phyloP scores from a whole-genome alignment of 2,329 filamentous ascomycete genomes.

The Diaporthe sp. region DNA sequence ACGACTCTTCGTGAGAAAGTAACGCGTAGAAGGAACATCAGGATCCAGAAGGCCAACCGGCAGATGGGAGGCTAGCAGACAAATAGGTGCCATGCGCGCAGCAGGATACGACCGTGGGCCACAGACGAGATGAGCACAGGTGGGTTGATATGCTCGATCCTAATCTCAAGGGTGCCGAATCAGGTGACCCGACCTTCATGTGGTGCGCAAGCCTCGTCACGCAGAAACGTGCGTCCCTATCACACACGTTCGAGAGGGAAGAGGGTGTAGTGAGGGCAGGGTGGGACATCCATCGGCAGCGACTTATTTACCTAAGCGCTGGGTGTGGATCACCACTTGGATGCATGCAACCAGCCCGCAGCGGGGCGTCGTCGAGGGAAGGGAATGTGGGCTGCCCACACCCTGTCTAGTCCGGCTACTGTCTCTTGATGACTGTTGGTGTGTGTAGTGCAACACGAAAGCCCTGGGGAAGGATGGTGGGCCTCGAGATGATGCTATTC shows the following conservation, averaged over 20 bases:
- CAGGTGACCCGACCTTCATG: conserved; percentile 41
- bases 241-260: conserved; percentile 26
- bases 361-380: conserved; percentile 13
- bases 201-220: conserved; percentile 36
- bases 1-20: background rate
- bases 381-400: conserved; percentile 21
- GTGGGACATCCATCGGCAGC: conserved; percentile 7
- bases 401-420: conserved; percentile 1
- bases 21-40: background rate
- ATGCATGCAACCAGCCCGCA: conserved; percentile 20
- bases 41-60: background rate
- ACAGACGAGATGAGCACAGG: conserved; percentile 13
- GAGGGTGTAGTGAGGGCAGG: conserved; percentile 24
- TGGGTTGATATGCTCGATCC: conserved; percentile 21
- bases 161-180: conserved; percentile 22
- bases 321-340: conserved; percentile 29
- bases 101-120: background rate
- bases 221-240: conserved; percentile 24
- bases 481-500: conserved; percentile 23
- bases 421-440: background rate
- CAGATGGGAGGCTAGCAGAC: background rate
- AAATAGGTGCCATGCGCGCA: background rate
- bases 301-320: conserved; percentile 36
- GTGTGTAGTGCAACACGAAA: conserved; percentile 13
- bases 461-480: conserved; percentile 3